Percentiles rank a stretch among this genome's conserved stretches.
Conservation (phyloP, 106 monocot species). For the Vanilla planifolia region DNA sequence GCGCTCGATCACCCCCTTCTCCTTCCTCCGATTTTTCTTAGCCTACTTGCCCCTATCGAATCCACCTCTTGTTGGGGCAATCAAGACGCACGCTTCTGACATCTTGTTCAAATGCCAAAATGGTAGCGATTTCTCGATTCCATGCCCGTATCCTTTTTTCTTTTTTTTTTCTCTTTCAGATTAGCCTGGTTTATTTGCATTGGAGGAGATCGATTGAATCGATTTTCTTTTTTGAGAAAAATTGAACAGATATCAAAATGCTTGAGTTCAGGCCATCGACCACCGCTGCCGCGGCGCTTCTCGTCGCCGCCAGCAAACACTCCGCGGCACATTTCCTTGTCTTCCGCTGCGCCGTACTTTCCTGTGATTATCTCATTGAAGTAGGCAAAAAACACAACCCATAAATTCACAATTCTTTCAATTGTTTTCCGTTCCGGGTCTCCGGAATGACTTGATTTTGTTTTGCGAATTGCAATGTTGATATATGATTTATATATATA, state of each 20-base stretch:
- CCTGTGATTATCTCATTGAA: constrained; percentile 49
- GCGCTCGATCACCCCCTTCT: constrained; percentile 95
- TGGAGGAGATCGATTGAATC: neutral
- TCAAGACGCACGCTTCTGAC: constrained; percentile 51
- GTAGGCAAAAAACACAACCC: constrained; percentile 16
- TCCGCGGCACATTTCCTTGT: constrained; percentile 42
- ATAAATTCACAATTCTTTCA: neutral
- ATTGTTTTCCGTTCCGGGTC: neutral
- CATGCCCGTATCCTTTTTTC: too few species aligned
- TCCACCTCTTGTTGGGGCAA: constrained; percentile 27
- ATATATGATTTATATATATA: neutral
- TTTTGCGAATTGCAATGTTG: too few species aligned
- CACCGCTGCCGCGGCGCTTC: constrained; percentile 69
- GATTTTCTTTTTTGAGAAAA: neutral
- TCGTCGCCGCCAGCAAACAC: constrained; percentile 56
- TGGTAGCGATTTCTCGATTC: constrained; percentile 28
- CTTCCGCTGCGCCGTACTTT: constrained; percentile 40
- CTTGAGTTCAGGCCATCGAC: constrained; percentile 71
- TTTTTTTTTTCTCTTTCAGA: too few species aligned
- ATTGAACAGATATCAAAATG: constrained; percentile 44
- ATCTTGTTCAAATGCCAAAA: constrained; percentile 52
- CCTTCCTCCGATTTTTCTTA: constrained; percentile 78
- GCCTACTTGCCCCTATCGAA: constrained; percentile 38
- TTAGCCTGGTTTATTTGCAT: neutral
- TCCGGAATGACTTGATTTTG: too few species aligned